These are phyloP conservation scores for Leishmania amazonensis DNA, from an alignment of 208 protist species.

Conservation along the genomic window DNA sequence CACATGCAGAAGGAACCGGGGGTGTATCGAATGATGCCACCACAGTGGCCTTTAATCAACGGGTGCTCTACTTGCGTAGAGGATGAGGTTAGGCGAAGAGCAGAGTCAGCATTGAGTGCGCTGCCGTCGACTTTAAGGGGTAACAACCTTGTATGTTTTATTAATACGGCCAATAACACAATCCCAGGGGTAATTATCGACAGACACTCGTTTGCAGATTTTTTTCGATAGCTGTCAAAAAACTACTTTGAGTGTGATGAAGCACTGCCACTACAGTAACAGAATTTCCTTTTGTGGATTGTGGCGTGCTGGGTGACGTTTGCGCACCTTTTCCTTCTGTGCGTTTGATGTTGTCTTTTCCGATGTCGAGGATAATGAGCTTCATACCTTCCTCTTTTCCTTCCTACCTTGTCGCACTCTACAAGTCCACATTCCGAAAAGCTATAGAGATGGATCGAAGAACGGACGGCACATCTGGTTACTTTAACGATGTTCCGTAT, in stretches of 20 bases:
- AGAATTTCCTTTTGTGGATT: background rate
- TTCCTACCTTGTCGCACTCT: constrained; percentile 2
- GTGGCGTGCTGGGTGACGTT: background rate
- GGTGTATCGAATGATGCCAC: constrained; percentile 20
- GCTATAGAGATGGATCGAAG: constrained; percentile 21
- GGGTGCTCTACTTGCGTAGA: constrained; percentile 6
- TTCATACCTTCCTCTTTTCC: background rate
- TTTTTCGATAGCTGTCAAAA: constrained; percentile 10
- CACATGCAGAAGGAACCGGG: constrained; percentile 36
- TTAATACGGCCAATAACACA: constrained; percentile 36
- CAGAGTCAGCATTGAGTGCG: background rate
- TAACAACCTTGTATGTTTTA: constrained; percentile 48
- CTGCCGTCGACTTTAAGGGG: constrained; percentile 1
- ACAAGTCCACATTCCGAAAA: background rate
- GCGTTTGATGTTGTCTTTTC: background rate
- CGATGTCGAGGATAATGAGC: background rate
- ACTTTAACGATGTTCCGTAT: constrained; percentile 76
- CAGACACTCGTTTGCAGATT: constrained; percentile 18
- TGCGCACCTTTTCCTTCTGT: background rate
- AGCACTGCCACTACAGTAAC: background rate
- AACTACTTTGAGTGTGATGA: constrained; percentile 1
- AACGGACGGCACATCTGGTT: constrained; percentile 49
- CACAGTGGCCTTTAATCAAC: constrained; percentile 21
- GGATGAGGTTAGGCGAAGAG: background rate
- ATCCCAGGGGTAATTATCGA: constrained; percentile 35